Evolutionary conservation across 805 yeast species (phyloP).

Genomic region (Candida schatavii): DNA sequence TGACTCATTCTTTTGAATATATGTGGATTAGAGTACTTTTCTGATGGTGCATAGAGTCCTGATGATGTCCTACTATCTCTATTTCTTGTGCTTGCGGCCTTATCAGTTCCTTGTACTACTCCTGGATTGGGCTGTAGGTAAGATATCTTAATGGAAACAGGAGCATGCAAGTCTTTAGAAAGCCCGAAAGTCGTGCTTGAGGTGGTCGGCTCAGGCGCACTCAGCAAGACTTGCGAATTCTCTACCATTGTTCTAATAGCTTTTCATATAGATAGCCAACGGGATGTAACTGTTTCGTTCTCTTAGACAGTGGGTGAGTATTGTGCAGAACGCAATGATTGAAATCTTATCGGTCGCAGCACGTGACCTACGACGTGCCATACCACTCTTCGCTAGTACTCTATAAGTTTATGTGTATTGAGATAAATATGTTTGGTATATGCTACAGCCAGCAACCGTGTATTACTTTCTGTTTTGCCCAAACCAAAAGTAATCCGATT

Average conservation of each 20-base stretch:
- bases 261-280: too few relatives aligned
- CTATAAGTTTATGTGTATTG: too few relatives aligned
- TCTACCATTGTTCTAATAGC: constrained; percentile 3
- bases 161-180: constrained; percentile 34
- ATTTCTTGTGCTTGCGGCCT: too few relatives aligned
- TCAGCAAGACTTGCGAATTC: neutral
- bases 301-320: too few relatives aligned
- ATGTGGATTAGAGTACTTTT: constrained; percentile 32
- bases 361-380: too few relatives aligned
- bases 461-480: constrained; percentile 28
- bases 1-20: constrained; percentile 32
- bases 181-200: constrained; percentile 36
- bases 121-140: constrained; percentile 21
- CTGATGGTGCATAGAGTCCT: constrained; percentile 23
- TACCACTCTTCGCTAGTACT: too few relatives aligned
- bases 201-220: neutral
- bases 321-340: too few relatives aligned
- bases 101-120: too few relatives aligned
- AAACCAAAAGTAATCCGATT: constrained; percentile 33
- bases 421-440: too few relatives aligned
- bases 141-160: constrained; percentile 32
- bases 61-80: constrained; percentile 2
- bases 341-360: too few relatives aligned
- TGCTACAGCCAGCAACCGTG: too few relatives aligned
- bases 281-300: too few relatives aligned